These are phyloP conservation scores for Trametes pubescens DNA, from an alignment of 1,284 basidiomycete genomes.

Conservation along the genomic window DNA sequence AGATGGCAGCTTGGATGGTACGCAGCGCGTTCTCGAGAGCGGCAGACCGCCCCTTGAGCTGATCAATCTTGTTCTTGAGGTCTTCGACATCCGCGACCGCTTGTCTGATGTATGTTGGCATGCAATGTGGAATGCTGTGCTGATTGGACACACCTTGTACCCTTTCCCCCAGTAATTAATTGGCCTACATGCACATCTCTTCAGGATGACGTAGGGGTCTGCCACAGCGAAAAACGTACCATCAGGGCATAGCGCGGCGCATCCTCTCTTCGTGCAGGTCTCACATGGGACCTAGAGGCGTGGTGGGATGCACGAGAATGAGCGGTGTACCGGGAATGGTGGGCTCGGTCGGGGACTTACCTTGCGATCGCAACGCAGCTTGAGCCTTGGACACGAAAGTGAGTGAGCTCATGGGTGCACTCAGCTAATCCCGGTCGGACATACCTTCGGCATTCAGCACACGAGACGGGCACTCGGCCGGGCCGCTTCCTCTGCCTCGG, in stretches of 20 bases:
- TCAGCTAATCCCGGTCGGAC: constrained; percentile 17
- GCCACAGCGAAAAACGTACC: constrained; percentile 48
- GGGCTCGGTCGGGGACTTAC: constrained; percentile 43
- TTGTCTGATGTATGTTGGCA: constrained; percentile 46
- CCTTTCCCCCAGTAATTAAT: constrained; percentile 60
- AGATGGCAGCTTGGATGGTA: constrained; percentile 54
- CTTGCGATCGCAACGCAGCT: constrained; percentile 76
- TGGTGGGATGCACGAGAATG: not conserved
- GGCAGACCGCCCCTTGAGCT: constrained; percentile 59
- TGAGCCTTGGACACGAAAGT: constrained; percentile 53
- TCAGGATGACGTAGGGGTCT: not conserved
- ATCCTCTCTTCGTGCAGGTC: constrained; percentile 74
- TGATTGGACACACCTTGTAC: constrained; percentile 45
- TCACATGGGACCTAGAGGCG: constrained; percentile 68
- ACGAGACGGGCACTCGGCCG: constrained; percentile 67
- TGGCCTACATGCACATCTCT: constrained; percentile 49
- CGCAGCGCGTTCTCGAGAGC: constrained; percentile 66
- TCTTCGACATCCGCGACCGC: constrained; percentile 72
- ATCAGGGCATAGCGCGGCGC: constrained; percentile 73
- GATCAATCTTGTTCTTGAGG: constrained; percentile 68
- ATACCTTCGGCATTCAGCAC: constrained; percentile 74
- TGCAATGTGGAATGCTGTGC: not conserved
- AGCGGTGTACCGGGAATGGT: not conserved
- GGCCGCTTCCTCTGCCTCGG: constrained; percentile 49
- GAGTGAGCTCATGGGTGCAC: constrained; percentile 1